Evolutionary conservation across 768 basidiomycete genomes (phyloP).

Genomic region (Suillus spraguei): DNA sequence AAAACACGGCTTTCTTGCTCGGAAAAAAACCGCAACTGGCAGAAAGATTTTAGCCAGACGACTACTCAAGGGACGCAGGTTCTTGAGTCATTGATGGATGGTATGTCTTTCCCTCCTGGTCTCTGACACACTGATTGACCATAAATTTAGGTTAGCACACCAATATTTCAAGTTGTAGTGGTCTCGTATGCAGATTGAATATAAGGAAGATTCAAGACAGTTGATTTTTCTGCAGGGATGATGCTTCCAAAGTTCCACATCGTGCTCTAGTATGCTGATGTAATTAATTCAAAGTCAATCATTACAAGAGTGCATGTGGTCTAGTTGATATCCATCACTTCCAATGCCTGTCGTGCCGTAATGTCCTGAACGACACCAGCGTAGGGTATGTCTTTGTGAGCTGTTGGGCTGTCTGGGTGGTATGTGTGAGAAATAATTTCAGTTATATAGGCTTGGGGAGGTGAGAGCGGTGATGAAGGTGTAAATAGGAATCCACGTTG

Average conservation of each 20-base stretch:
- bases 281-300: not conserved
- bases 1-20: constrained; percentile 86
- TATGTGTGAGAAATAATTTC: not conserved
- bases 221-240: not conserved
- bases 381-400: not conserved
- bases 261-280: not conserved
- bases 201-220: not conserved
- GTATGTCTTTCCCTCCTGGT: constrained; percentile 16
- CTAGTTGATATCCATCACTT: constrained; percentile 4
- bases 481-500: constrained; percentile 70
- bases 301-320: not conserved
- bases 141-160: not conserved
- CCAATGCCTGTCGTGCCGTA: not conserved
- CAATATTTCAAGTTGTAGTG: not conserved
- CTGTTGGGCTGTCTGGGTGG: not conserved
- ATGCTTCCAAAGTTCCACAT: not conserved
- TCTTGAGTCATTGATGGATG: constrained; percentile 68
- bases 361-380: not conserved
- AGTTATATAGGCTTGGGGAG: constrained; percentile 47
- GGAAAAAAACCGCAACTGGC: constrained; percentile 69
- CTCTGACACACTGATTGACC: not conserved
- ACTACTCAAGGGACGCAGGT: constrained; percentile 74
- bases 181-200: not conserved
- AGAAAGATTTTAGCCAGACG: constrained; percentile 74
- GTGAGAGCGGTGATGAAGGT: constrained; percentile 63